Base-by-base conservation (phyloP, 352 stramenopile genomes). In the Pythium phragmiticola region DNA sequence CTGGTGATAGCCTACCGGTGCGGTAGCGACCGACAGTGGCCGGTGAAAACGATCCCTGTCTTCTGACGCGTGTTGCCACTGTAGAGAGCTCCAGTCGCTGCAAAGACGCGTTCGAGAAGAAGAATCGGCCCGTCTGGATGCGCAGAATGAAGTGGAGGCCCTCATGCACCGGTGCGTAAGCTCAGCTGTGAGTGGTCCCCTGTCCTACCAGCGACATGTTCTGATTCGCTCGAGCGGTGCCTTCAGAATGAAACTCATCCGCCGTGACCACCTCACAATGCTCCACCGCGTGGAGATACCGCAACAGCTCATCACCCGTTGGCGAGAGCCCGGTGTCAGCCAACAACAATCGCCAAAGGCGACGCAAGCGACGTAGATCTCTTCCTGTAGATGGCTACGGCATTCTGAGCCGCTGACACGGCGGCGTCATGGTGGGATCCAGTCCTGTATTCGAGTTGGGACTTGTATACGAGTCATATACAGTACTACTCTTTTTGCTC, bases 101-200 rank as follows among this genome's bases (percentile, higher is more conserved):
- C 75, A 80, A 30, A 70, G 74, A 50, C 71, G 66, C 8, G 23
- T 76, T 19, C 69, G 66, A 26, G 69, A 82, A 4, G 72, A 80
- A 54, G 72, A 82, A 47, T 66, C 54, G 16, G 63, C 70, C 4
- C 75, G 73, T 8, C 21, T 56, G 5, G 75, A 79, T 30, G 75
- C 72, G 2, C 60, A 80, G 30, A 59, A 48, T 55, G 64, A 82
- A 57, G 70, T 68, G n/a, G 61, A 76, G 33, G 60, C 72, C 48
- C 67, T 82, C 30, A 57, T 53, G 11, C 75, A 80, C 41, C 66
- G 75, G 74, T 82, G 56, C 36, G 57, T 11, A 43, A 7, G 28
- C 8, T 39, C 34, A 52, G 36, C 37, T 21, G 8, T 39, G 23
- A 41, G 23, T 41, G 3, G 9, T 21, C 7, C 26, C 3, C 21